These are phyloP conservation scores for Amylocystis lapponica DNA, from an alignment of 768 basidiomycete species.

Conservation along the genomic window DNA sequence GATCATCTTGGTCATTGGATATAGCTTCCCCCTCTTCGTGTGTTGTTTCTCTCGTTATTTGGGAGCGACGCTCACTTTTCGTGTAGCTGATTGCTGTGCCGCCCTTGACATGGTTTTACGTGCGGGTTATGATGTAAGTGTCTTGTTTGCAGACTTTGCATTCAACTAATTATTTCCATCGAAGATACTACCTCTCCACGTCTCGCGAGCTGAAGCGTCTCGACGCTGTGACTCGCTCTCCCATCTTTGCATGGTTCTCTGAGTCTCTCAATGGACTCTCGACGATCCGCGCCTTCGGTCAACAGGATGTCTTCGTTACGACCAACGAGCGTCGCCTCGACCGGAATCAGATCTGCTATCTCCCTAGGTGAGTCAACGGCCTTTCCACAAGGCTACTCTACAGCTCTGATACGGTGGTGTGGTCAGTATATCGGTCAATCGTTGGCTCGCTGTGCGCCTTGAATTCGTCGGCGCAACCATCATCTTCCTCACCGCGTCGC, in stretches of 20 bases:
- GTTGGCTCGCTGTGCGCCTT: conserved; percentile 80
- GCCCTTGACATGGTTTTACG: conserved; percentile 77
- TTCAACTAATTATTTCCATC: too few relatives aligned
- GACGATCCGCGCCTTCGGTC: conserved; percentile 78
- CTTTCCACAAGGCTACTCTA: background rate
- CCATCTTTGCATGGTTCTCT: conserved; percentile 88
- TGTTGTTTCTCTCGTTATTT: background rate
- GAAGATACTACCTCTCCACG: conserved; percentile 81
- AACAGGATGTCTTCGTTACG: conserved; percentile 59
- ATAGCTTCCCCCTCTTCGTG: conserved; percentile 75
- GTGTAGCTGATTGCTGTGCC: conserved; percentile 53
- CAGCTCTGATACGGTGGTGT: background rate
- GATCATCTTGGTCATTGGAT: conserved; percentile 67
- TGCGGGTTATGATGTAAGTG: conserved; percentile 69
- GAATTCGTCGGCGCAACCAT: conserved; percentile 82
- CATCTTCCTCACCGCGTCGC: conserved; percentile 63
- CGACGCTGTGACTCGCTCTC: conserved; percentile 83
- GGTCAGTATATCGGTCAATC: conserved; percentile 60
- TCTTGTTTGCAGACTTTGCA: background rate
- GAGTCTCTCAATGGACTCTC: conserved; percentile 72
- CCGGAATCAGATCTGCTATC: conserved; percentile 73
- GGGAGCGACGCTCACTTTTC: background rate
- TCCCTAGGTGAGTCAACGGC: conserved; percentile 15
- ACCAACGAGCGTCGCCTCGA: conserved; percentile 75
- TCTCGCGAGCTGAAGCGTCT: conserved; percentile 85